phyloP scores from a whole-genome alignment of 2,329 filamentous ascomycete genomes.

The Xylariales sp. region DNA sequence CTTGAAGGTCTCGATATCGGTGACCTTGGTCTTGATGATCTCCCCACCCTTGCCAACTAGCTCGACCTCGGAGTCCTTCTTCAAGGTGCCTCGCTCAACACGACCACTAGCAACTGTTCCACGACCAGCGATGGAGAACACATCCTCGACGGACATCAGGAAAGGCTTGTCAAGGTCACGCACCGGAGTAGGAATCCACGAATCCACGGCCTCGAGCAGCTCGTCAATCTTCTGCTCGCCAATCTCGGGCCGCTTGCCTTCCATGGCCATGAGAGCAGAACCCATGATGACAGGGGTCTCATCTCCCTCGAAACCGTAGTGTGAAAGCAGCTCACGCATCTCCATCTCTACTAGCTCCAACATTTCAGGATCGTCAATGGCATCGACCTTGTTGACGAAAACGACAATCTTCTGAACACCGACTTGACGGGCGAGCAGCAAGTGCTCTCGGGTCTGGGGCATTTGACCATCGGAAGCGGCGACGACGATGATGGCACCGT shows the following conservation, averaged over 20 bases:
- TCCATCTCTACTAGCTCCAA: slow-evolving; percentile 99
- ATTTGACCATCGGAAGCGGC: slow-evolving; percentile 98
- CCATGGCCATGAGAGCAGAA: slow-evolving; percentile 90
- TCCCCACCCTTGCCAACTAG: slow-evolving; percentile 79
- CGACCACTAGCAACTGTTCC: slow-evolving; percentile 95
- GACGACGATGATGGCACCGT: slow-evolving; percentile 97
- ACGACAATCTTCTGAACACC: slow-evolving; percentile 98
- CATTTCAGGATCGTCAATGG: slow-evolving; percentile 97
- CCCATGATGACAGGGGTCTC: slow-evolving; percentile 97
- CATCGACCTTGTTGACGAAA: slow-evolving; percentile 99
- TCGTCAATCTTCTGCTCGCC: slow-evolving; percentile 85
- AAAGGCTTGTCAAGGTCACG: slow-evolving; percentile 98
- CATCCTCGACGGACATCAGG: slow-evolving; percentile 96
- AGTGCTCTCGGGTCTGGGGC: slow-evolving; percentile 98
- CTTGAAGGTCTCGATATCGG: slow-evolving; percentile 99
- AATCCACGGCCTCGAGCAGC: slow-evolving; percentile 83
- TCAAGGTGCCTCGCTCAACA: slow-evolving; percentile 91
- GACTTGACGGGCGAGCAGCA: slow-evolving; percentile 95
- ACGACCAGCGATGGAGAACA: slow-evolving; percentile 86
- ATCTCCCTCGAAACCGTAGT: slow-evolving; percentile 96
- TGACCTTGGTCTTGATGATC: slow-evolving; percentile 97
- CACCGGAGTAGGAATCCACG: slow-evolving; percentile 92
- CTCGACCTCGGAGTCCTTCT: slow-evolving; percentile 93
- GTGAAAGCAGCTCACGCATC: slow-evolving; percentile 92
- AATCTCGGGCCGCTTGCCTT: slow-evolving; percentile 82